phyloP scores from a whole-genome alignment of 2,329 filamentous ascomycete genomes.

The Clonostachys rhizophaga region DNA sequence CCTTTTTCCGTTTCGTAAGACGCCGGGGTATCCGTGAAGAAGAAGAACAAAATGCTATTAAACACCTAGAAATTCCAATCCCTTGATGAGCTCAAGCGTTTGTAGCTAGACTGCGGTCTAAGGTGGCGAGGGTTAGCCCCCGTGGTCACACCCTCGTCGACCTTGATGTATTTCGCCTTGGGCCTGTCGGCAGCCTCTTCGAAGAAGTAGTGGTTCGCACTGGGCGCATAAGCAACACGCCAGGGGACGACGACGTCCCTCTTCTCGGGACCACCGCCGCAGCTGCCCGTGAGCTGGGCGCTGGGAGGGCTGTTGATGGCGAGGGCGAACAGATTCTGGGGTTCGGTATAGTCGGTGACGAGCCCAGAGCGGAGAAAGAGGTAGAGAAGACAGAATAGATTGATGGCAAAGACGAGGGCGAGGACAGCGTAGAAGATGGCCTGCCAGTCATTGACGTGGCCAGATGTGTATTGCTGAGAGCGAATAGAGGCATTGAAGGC shows the following conservation, averaged over 20 bases:
- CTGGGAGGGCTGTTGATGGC: slow-evolving; percentile 56
- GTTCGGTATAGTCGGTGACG: slow-evolving; percentile 76
- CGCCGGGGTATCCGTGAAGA: too few relatives aligned
- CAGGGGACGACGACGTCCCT: slow-evolving; percentile 32
- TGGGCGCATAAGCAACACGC: slow-evolving; percentile 29
- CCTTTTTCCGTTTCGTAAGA: too few relatives aligned
- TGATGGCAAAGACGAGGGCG: slow-evolving; percentile 60
- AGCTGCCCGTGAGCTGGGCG: slow-evolving; percentile 26
- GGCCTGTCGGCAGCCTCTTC: slow-evolving; percentile 24
- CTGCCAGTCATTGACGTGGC: slow-evolving; percentile 57
- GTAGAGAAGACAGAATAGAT: slow-evolving; percentile 61
- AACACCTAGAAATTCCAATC: too few relatives aligned
- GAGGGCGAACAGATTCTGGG: slow-evolving; percentile 68
- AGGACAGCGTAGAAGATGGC: slow-evolving; percentile 64
- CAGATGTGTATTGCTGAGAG: slow-evolving; percentile 67
- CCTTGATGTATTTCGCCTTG: slow-evolving; percentile 15
- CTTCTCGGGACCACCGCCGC: slow-evolving; percentile 26
- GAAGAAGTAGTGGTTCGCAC: slow-evolving; percentile 36
- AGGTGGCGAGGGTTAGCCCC: too few relatives aligned
- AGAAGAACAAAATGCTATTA: too few relatives aligned
- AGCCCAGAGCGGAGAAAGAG: slow-evolving; percentile 49
- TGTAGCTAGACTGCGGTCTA: too few relatives aligned
- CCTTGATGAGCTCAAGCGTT: too few relatives aligned
- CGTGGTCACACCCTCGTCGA: too few relatives aligned
- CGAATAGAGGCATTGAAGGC: slow-evolving; percentile 60